Base-by-base conservation (phyloP, 2,329 filamentous ascomycete species). In the Penicillium sp. region DNA sequence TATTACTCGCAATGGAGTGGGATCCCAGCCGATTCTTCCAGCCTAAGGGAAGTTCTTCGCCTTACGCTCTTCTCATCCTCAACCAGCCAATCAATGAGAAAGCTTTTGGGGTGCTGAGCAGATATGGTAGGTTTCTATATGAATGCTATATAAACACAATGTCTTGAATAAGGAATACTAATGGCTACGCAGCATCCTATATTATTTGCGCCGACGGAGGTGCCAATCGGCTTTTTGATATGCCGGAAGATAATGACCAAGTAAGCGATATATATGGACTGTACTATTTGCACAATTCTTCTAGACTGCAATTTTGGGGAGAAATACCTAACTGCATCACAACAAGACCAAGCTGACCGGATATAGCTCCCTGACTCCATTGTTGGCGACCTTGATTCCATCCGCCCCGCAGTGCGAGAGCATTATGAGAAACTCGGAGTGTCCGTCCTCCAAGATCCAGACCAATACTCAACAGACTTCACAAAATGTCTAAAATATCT, bases 401-500 rank as follows among this genome's bases (percentile, higher is more conserved):
- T 97, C 18, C 76, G 76, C 3, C 77, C 83, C 10, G 74, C 83
- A 13, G 82, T 89, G 12, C 80, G 80, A 50, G 66, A 79, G n/a
- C 87, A 88, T 73, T 96, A 92, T 74, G 78, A 81, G 34, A 75
- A 78, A 23, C 79, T 81, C 50, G 72, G 79, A 29, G 82, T 90
- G 2, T 68, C 79, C 13, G 79, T 97, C 50, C 80, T 90, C 60
- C 77, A 85, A 63, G 86, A 93, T 60, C 71, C 79, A n/a, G 90
- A 95, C 68, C 90, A 97, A 72, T 84, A 95, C 64, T 88, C 87
- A 21, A 96, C 94, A 29, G 94, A 99, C 72, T 96, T 97, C 65
- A 86, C 83, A 64, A 99, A 99, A 77, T 90, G 86, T 65, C 82
- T 88, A 62, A 79, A 73, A 61, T 87, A 81, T 73, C 80, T 86